A percentile compares a stretch with the other conserved stretches of the same genome.
phyloP scores from a whole-genome alignment of 345 rosid species.

The Ceriops decandra region DNA sequence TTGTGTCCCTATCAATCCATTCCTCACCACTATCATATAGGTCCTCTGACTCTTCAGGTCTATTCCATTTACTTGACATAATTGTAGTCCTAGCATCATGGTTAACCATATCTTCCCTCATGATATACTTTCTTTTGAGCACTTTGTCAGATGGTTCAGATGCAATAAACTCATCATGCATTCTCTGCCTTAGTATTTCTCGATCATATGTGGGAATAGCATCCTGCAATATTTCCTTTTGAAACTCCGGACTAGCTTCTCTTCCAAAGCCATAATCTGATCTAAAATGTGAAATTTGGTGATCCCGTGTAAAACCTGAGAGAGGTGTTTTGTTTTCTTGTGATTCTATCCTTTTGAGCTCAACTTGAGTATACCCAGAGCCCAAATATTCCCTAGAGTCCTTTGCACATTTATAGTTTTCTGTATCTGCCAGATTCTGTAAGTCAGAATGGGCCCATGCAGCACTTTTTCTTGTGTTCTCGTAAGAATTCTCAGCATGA shows the following conservation, averaged over 20 bases:
- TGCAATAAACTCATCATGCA: conserved; percentile 31
- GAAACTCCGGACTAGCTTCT: conserved; percentile 36
- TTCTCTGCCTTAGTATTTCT: conserved; percentile 30
- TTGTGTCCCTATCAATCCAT: conserved; percentile 37
- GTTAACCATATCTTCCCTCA: conserved; percentile 28
- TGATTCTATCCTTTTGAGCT: conserved; percentile 30
- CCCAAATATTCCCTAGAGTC: conserved; percentile 29
- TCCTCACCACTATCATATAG: conserved; percentile 35
- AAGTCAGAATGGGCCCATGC: conserved; percentile 28
- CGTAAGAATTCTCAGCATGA: conserved; percentile 29
- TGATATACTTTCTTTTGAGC: conserved; percentile 29
- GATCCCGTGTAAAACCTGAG: conserved; percentile 24
- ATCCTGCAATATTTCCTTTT: conserved; percentile 28
- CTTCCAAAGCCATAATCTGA: conserved; percentile 40
- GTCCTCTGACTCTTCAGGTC: conserved; percentile 31
- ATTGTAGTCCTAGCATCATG: conserved; percentile 23
- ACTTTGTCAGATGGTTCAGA: conserved; percentile 30
- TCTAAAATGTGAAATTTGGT: conserved; percentile 33
- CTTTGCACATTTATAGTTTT: conserved; percentile 34
- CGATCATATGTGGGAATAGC: conserved; percentile 24
- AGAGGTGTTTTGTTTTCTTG: conserved; percentile 28
- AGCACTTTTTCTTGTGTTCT: conserved; percentile 30
- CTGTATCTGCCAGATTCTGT: conserved; percentile 23
- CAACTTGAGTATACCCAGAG: conserved; percentile 27
- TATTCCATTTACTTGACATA: conserved; percentile 32